Base-by-base conservation (phyloP, 352 stramenopile genomes). In the Nothophytophthora sp. region DNA sequence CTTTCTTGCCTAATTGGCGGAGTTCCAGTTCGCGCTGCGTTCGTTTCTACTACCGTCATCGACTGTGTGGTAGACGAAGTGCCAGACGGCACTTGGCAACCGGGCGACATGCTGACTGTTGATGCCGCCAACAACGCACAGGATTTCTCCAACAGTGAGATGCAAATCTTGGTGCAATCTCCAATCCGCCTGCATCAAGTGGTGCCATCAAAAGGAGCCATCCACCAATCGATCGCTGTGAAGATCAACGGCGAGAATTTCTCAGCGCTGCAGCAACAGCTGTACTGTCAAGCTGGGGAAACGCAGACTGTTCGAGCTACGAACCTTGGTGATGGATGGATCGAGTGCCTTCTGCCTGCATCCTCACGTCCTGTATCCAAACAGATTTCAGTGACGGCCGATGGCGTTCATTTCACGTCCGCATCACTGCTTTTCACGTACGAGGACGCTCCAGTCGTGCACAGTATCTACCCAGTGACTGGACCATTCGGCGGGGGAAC, bases 71-170 rank as follows among this genome's bases (percentile, higher is more conserved):
- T 70, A n/a, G n/a, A 43, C 24, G 23, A 71, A 38, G 3, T 28
- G 4, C 22, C 44, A 2, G 36, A 16, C 2, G 19, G 27, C 2
- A 27, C 49, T 0, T 73, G 56, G 54, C 18, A 48, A 12, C 15
- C 35, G 0, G 56, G 47, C 1, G 46, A 24, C n/a, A 29, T n/a
- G 4, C 6, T 73, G 9, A 60, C 25, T 20, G 50, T 98, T n/a
- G 91, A 98, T 46, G 70, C 98, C 0, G 90, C 83, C 2, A 96
- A 92, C 33, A 98, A 99, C 49, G 87, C 79, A 0, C 78, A 97
- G 48, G 94, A 98, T 41, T 97, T 95, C 38, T 97, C 88, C 4
- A 77, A 86, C 35, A 91, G 63, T 24, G 81, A 90, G 18, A 63
- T 92, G 0, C 60, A 83, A 30, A 91, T 96, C 41, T 50, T 92